Evolutionary conservation across 2,329 filamentous ascomycete genomes (phyloP), one percentile per base, ranked within the genome.

Genomic region (Fusarium acutatum): DNA sequence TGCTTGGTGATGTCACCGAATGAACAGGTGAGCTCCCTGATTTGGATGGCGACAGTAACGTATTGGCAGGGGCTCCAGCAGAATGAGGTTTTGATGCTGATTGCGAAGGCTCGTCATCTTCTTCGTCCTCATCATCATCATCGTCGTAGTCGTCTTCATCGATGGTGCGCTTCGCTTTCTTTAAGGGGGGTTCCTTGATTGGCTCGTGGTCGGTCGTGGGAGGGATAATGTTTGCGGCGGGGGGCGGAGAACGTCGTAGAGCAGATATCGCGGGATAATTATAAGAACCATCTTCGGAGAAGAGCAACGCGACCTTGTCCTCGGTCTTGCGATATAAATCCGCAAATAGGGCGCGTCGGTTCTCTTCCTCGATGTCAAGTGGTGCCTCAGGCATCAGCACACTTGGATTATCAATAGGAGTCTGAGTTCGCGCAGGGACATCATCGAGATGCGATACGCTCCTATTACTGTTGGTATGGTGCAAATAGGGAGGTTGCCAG

Each of bases 131-230:
- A 43, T 94, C 93, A 46, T 96, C 93, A 46, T 96, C 93, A 65
- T 96, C 93, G 75, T 93, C 93, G 79, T 96, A 95, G 83, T 96
- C 92, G 78, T 95, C 93, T 81, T 96, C 94, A 77, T 95, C 91
- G 87, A 96, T 95, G 80, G 90, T 87, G 78, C 94, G 89, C 81
- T 92, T 93, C 52, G 90, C 88, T 83, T 93, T 93, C 84, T 96
- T 97, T 65, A 88, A 84, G 41, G 91, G 89, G 60, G 90, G 88
- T 78, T 92, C 88, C 75, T 85, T 85, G 75, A 88, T 85, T 50
- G 88, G 86, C 71, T 86, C 82, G 79, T 92, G 85, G 82, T 91
- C 88, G 82, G 87, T 89, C 71, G 89, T 83, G 72, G 87, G 84
- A 63, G 85, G 91, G 78, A 83, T 84, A 79, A 84, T 83, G 80